Base-by-base conservation (phyloP, 2,329 filamentous ascomycete species). In the Penicillium verrucosum region DNA sequence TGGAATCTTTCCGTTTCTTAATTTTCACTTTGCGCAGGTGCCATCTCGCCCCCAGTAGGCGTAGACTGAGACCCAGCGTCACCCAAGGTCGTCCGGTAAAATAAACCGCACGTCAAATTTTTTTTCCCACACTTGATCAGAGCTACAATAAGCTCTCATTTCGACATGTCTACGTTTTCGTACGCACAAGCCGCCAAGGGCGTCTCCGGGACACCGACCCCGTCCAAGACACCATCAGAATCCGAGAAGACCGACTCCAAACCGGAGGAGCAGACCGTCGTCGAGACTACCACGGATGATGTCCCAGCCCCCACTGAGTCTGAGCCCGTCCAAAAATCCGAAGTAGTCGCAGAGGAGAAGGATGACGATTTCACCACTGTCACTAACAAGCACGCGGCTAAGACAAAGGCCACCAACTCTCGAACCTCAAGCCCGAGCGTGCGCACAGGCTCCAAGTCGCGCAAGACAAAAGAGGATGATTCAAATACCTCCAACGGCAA, bases 141-240 rank as follows among this genome's bases (percentile, higher is more conserved):
- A 58, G 46, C 60, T 62, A 72, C 60, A 60, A 81, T 81, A 80
- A 74, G 71, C 54, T 69, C 68, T 53, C 74, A 69, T 64, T 61
- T 70, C 66, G 68, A 69, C 69, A 78, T 83, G 61, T 80, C 85
- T 60, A 80, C 85, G 34, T 96, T 97, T 73, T 97, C 93, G 58
- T 97, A 97, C 76, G 93, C 93, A 68, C 92, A 96, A 82, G 93
- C 93, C 71, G 93, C 93, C 58, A 94, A 94, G 76, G 91, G 92
- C 70, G 84, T 88, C 68, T 78, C 83, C 54, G 70, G 81, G 49
- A 75, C 78, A 58, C 67, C 76, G 55, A 71, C 75, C 44, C 69
- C 77, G 29, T 77, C 74, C 66, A 81, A 82, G 68, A 51, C 67
- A 23, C 60, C 60, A 32, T 60, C 66, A 60, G 70, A 72, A 27